Base-by-base conservation (phyloP, 1,139 yeast genomes). In the Kluyveromyces sp. region DNA sequence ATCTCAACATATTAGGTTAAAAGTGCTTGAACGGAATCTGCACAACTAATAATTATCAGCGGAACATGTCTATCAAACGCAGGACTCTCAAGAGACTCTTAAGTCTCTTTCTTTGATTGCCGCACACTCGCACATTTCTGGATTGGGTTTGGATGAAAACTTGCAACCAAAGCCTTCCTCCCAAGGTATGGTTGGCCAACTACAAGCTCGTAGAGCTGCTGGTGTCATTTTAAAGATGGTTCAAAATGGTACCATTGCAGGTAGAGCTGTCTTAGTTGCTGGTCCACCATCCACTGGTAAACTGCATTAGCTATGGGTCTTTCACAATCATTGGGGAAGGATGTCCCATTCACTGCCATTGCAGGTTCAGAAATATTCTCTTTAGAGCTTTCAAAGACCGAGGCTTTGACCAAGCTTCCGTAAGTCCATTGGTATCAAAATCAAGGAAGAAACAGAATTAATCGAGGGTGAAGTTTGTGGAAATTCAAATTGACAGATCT, bases 251-350 rank as follows among this genome's bases (percentile, higher is more conserved):
- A 79, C 86, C 56, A 92, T 94, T 63, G 97, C 98, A 4, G 99
- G 99, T 25, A 79, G 97, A 56, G 97, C 97, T 1, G 94, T 90
- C 32, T 71, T 94, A 56, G 77, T 94, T 52, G 97, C 98, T 0
- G 99, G 99, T 5, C 98, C 98, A 7, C 98, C 98, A 33, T 85
- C 96, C 1, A 94, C 98, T 2, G 99, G 99, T 66, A 94, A 94
- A 94, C 99, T 7, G 99, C 99, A 45, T 82, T 94, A 60, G 99
- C 99, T 30, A 89, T 90, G 92, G 99, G 97, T 30, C 73, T 92
- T 49, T 78, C 96, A 8, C 97, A 92, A 66, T 79, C 81, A 42
- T 74, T 94, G 56, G 98, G 98, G 10, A 62, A 71, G 25, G 96
- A 90, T 58, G 97, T 94, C 39, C 98, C 98, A 39, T 94, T 94